A percentile compares a stretch with the other conserved stretches of the same genome.
phyloP scores from a whole-genome alignment of 148 eudicot genomes.

The Heliamphora exappendiculata region DNA sequence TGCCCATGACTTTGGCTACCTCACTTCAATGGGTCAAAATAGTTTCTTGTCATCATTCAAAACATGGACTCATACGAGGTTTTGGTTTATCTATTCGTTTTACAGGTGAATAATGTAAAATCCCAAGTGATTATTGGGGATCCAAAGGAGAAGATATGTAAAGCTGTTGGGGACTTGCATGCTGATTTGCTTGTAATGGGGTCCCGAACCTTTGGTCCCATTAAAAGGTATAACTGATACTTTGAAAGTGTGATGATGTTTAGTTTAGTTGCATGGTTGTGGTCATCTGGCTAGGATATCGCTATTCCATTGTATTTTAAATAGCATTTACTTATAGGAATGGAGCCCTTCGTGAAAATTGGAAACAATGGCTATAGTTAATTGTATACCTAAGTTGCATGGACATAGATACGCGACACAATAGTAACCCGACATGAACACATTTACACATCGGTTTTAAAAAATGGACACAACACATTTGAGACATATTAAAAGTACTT shows the following conservation, averaged over 20 bases:
- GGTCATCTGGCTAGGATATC: neutral
- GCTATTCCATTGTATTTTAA: neutral
- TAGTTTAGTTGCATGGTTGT: neutral
- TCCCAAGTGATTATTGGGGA: conserved; percentile 48
- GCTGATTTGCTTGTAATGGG: conserved; percentile 75
- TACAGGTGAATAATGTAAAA: conserved; percentile 35
- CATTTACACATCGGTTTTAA: too few species aligned
- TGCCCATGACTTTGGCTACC: too few species aligned
- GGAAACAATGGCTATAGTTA: neutral
- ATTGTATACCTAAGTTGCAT: too few species aligned
- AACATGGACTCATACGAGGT: neutral
- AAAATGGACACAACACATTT: too few species aligned
- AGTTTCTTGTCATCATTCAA: neutral
- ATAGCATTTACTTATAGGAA: neutral
- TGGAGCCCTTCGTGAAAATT: neutral
- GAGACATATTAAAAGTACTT: too few species aligned
- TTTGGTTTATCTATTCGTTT: conserved; percentile 5
- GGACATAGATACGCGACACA: too few species aligned
- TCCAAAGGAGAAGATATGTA: conserved; percentile 62
- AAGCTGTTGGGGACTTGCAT: conserved; percentile 43
- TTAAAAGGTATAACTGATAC: conserved; percentile 45
- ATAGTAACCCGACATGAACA: too few species aligned
- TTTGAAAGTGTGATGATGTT: neutral
- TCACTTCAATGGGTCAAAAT: neutral
- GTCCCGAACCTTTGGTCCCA: conserved; percentile 53